Evolutionary conservation across 73 alveolate genomes (phyloP).

Genomic region (Urostyla sp.): DNA sequence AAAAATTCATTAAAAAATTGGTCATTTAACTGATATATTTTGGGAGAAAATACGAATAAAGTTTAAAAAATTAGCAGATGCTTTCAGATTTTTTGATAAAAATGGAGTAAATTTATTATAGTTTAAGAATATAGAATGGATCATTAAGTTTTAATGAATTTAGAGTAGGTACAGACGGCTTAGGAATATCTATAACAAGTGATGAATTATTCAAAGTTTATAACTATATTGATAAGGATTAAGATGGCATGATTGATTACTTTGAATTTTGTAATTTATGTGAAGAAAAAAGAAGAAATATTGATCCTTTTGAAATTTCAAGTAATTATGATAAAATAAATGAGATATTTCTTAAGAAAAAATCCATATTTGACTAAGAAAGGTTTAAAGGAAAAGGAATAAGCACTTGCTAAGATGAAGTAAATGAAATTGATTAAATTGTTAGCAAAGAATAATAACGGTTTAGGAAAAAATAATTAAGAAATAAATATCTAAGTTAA

Average conservation of each 20-base stretch:
- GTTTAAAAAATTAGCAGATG: constrained; percentile 25
- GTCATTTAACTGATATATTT: background rate
- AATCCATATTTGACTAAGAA: no score
- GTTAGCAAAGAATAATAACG: no score
- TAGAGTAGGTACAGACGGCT: constrained; percentile 2
- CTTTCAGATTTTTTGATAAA: constrained; percentile 32
- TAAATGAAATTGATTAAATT: no score
- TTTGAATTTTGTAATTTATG: constrained; percentile 39
- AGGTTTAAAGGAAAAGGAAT: no score
- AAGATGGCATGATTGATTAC: constrained; percentile 45
- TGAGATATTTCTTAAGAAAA: no score
- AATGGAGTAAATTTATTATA: constrained; percentile 2
- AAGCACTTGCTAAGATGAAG: no score
- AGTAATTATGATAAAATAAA: no score
- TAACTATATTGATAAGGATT: constrained; percentile 26
- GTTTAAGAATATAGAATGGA: constrained; percentile 12
- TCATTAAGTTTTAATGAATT: constrained; percentile 35
- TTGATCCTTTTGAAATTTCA: constrained; percentile 51
- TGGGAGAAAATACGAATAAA: constrained; percentile 33
- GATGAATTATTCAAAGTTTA: constrained; percentile 5
- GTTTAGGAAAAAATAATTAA: no score
- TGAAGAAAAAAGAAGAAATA: constrained; percentile 47
- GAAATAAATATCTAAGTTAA: no score
- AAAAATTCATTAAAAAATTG: background rate
- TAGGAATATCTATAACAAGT: constrained; percentile 6